Percentiles rank a stretch among this genome's conserved stretches.
phyloP scores from a whole-genome alignment of 2,329 filamentous ascomycete species.

The Bretziella fagacearum region DNA sequence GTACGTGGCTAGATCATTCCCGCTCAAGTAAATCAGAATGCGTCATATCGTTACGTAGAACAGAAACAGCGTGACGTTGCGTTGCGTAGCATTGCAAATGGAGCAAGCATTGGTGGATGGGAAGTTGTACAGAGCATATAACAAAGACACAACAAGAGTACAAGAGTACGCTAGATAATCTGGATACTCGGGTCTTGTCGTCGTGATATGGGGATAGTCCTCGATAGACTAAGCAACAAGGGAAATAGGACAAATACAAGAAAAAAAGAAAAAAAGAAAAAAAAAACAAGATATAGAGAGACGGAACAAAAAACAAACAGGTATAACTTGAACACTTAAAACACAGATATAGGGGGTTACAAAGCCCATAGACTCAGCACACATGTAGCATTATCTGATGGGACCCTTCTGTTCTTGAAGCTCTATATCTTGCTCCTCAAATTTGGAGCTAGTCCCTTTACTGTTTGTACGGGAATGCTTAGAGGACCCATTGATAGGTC shows the following conservation, averaged over 20 bases:
- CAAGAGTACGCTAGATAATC: too few relatives aligned
- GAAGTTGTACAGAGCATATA: not conserved
- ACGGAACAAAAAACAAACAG: constrained; percentile 4
- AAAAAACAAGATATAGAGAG: constrained; percentile 3
- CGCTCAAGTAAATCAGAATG: not conserved
- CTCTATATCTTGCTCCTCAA: constrained; percentile 27
- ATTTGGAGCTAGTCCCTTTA: constrained; percentile 18
- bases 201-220: too few relatives aligned
- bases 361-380: not conserved
- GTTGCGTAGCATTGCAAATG: not conserved
- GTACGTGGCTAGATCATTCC: not conserved
- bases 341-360: not conserved
- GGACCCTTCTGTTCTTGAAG: constrained; percentile 29
- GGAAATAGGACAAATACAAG: constrained; percentile 2
- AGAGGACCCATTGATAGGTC: constrained; percentile 9
- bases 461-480: constrained; percentile 14
- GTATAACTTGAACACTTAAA: constrained; percentile 7
- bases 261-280: constrained; percentile 7
- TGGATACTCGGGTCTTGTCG: too few relatives aligned
- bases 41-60: constrained; percentile 3
- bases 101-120: not conserved
- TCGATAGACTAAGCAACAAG: not conserved
- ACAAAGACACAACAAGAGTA: too few relatives aligned
- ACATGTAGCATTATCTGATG: constrained; percentile 15
- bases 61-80: not conserved